Evolutionary conservation across 768 basidiomycete genomes (phyloP).

Genomic region (Favolaschia claudopus): DNA sequence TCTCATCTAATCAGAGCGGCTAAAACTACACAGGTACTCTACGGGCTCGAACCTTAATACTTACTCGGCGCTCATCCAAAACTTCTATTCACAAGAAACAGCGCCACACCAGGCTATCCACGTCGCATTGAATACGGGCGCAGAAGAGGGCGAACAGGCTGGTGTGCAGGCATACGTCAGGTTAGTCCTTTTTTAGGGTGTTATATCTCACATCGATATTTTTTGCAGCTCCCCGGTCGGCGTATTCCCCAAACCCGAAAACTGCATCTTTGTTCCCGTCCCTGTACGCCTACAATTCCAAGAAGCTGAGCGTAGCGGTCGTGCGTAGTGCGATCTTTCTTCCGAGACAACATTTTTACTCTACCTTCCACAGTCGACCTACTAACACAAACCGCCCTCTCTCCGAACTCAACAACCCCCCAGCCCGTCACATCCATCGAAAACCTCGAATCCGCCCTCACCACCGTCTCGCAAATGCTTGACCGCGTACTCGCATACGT

Average conservation of each 20-base stretch:
- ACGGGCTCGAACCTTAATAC: constrained; percentile 92
- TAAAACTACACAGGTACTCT: constrained; percentile 96
- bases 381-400: constrained; percentile 57
- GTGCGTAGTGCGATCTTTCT: constrained; percentile 55
- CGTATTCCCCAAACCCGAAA: constrained; percentile 89
- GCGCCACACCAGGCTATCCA: constrained; percentile 89
- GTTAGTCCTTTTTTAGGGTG: constrained; percentile 46
- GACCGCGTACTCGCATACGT: constrained; percentile 89
- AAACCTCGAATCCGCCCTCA: constrained; percentile 76
- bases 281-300: constrained; percentile 87
- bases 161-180: constrained; percentile 90
- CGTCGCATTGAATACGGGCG: constrained; percentile 87
- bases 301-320: constrained; percentile 83
- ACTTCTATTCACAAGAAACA: constrained; percentile 95
- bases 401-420: constrained; percentile 53
- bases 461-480: constrained; percentile 77
- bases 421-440: constrained; percentile 76
- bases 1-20: not conserved
- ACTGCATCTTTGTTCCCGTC: constrained; percentile 93
- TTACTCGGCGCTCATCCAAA: constrained; percentile 96
- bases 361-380: constrained; percentile 77
- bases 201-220: constrained; percentile 19
- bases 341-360: constrained; percentile 10
- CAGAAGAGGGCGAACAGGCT: constrained; percentile 65
- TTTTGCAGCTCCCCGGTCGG: constrained; percentile 82